Evolutionary conservation across 495 filamentous ascomycete species (phyloP).

Genomic region (Zalerion maritima): DNA sequence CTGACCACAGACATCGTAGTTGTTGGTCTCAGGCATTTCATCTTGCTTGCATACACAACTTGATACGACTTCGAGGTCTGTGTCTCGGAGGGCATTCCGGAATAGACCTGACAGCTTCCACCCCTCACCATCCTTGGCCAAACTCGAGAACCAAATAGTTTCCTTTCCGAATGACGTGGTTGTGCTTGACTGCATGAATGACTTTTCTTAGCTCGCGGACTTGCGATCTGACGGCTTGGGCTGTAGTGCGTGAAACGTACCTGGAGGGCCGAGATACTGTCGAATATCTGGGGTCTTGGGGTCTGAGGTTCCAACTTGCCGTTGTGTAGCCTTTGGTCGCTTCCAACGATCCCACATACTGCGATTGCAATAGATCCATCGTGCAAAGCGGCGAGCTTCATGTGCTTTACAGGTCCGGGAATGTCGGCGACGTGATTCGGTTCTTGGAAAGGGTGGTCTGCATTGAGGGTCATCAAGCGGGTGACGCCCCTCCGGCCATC

Average conservation of each 20-base stretch:
- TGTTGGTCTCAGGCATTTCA: too few relatives aligned
- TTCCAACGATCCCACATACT: constrained; percentile 7
- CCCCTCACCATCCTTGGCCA: constrained; percentile 5
- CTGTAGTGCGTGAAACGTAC: too few relatives aligned
- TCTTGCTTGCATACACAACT: too few relatives aligned
- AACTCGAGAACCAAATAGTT: constrained; percentile 15
- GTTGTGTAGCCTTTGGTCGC: constrained; percentile 8
- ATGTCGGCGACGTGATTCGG: constrained; percentile 7
- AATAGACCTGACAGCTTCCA: constrained; percentile 9
- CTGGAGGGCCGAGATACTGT: constrained; percentile 2
- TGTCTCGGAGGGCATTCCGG: constrained; percentile 9
- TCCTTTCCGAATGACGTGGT: too few relatives aligned
- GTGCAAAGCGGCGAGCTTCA: constrained; percentile 10
- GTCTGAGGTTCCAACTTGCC: constrained; percentile 1
- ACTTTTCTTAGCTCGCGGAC: too few relatives aligned
- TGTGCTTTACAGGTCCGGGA: constrained; percentile 4
- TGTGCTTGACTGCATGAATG: too few relatives aligned
- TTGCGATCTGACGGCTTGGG: too few relatives aligned
- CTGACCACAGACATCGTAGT: constrained; percentile 11
- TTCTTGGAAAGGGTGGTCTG: constrained; percentile 3
- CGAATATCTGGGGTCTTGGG: constrained; percentile 9
- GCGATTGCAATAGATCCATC: constrained; percentile 12
- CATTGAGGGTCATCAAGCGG: constrained; percentile 7
- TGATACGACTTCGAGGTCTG: constrained; percentile 9
- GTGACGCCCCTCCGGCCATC: constrained; percentile 10